phyloP scores from a whole-genome alignment of 2,329 filamentous ascomycete species.

The Aspergillus pseudonomiae region DNA sequence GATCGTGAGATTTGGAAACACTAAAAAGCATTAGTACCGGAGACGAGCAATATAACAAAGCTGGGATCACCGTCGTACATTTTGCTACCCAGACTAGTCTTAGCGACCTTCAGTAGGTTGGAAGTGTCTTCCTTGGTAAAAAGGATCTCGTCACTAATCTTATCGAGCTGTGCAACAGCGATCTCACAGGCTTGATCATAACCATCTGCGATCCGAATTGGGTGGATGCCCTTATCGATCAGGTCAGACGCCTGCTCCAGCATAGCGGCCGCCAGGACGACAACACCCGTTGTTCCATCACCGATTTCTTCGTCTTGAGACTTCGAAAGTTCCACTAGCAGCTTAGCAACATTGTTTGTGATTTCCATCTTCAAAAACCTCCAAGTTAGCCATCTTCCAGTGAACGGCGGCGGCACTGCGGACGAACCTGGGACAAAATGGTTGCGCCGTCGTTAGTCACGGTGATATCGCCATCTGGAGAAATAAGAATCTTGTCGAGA shows the following conservation, averaged over 20 bases:
- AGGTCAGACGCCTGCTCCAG: slow-evolving; percentile 95
- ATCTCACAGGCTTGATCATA: slow-evolving; percentile 98
- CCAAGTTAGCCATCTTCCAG: slow-evolving; percentile 19
- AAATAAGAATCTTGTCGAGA: slow-evolving; percentile 98
- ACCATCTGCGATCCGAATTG: slow-evolving; percentile 96
- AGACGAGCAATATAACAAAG: neutral
- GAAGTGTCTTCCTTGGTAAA: slow-evolving; percentile 79
- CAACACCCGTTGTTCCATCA: slow-evolving; percentile 96
- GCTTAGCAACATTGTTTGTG: slow-evolving; percentile 95
- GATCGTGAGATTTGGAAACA: slow-evolving; percentile 97
- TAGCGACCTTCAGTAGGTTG: slow-evolving; percentile 92
- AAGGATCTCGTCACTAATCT: slow-evolving; percentile 86
- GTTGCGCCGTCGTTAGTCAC: slow-evolving; percentile 99
- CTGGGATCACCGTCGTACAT: slow-evolving; percentile 56
- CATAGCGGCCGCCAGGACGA: slow-evolving; percentile 90
- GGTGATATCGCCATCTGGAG: slow-evolving; percentile 96
- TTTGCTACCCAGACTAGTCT: slow-evolving; percentile 95
- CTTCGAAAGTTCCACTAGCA: slow-evolving; percentile 95
- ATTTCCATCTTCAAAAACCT: slow-evolving; percentile 81
- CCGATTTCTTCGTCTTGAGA: slow-evolving; percentile 99
- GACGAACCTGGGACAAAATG: slow-evolving; percentile 73
- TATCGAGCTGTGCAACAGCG: slow-evolving; percentile 87
- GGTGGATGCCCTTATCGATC: slow-evolving; percentile 99
- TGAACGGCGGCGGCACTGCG: slow-evolving; percentile 5
- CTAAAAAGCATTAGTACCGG: slow-evolving; percentile 28